These are phyloP conservation scores for Pichia sp. DNA, from an alignment of 1,139 yeast species.

Conservation along the genomic window DNA sequence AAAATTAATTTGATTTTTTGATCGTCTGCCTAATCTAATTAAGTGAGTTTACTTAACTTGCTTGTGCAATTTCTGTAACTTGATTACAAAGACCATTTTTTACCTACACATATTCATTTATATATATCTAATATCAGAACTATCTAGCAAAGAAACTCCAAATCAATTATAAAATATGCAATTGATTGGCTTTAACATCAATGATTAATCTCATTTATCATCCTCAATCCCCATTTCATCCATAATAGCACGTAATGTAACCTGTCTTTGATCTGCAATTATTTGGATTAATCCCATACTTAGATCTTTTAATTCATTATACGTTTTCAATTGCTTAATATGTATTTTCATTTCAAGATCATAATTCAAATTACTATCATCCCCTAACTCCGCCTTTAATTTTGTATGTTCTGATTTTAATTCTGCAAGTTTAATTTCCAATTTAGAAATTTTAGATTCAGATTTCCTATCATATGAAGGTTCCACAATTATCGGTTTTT, in stretches of 20 bases:
- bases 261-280: conserved; percentile 45
- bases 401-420: conserved; percentile 5
- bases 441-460: not conserved
- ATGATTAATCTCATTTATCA: conserved; percentile 11
- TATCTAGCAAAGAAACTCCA: no score
- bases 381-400: conserved; percentile 3
- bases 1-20: no score
- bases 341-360: conserved; percentile 37
- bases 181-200: no score
- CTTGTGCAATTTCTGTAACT: no score
- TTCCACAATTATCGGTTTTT: no score
- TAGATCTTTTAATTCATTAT: conserved; percentile 46
- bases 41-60: no score
- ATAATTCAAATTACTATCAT: conserved; percentile 4
- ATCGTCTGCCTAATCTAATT: no score
- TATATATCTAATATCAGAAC: no score
- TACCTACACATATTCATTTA: no score
- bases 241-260: conserved; percentile 38
- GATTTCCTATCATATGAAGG: not conserved
- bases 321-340: conserved; percentile 23
- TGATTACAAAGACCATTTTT: no score
- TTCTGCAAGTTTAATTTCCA: not conserved
- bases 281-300: conserved; percentile 44
- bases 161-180: no score
- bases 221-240: conserved; percentile 28